These are phyloP conservation scores for Toxoplasma gondii DNA, from an alignment of 169 alveolate genomes.

Conservation along the genomic window DNA sequence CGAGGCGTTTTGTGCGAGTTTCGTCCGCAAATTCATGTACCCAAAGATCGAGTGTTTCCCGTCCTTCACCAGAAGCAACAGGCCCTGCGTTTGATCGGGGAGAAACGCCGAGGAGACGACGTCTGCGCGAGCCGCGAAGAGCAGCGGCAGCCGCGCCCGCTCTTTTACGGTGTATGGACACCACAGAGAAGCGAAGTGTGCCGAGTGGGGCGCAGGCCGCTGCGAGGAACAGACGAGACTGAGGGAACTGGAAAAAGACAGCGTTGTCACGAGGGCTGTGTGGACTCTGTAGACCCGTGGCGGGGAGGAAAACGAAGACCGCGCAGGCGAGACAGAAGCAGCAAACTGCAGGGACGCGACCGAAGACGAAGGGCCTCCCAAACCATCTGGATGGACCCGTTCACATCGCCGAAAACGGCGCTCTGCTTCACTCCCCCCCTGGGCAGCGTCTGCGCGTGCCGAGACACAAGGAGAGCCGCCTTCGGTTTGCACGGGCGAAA, in stretches of 20 bases:
- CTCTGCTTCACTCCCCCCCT: neutral
- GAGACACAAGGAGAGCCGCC: neutral
- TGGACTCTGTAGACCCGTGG: neutral
- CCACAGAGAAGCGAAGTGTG: conserved; percentile 15
- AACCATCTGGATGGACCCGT: no score
- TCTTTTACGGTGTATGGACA: conserved; percentile 26
- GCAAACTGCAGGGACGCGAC: neutral
- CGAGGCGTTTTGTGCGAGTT: neutral
- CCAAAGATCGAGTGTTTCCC: neutral
- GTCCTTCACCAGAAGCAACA: neutral
- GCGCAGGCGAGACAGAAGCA: neutral
- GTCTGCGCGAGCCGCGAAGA: neutral
- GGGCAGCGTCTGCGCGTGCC: neutral
- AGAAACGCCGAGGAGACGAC: neutral
- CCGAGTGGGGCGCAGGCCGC: neutral
- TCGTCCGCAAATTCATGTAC: neutral
- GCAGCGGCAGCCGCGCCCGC: conserved; percentile 6
- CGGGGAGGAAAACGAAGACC: neutral
- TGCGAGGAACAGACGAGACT: neutral
- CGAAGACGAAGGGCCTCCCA: neutral
- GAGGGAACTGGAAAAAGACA: neutral
- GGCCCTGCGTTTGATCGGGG: neutral
- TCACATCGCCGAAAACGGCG: neutral
- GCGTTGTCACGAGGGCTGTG: conserved; percentile 14
- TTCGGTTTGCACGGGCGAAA: neutral